phyloP scores from a whole-genome alignment of 2,329 filamentous ascomycete species.

The Chaetomium sp. region DNA sequence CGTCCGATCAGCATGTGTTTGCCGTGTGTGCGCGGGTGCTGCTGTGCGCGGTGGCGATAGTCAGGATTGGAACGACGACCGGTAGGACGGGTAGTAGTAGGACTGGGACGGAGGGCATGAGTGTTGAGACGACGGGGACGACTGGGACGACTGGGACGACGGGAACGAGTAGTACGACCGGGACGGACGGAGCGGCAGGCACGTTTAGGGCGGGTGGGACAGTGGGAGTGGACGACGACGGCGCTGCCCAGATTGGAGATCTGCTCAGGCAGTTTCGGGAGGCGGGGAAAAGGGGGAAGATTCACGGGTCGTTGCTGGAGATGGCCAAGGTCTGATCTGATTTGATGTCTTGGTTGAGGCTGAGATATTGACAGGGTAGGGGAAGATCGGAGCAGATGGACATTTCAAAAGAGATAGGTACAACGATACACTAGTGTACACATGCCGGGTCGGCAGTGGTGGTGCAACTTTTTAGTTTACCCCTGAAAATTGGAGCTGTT shows the following conservation, averaged over 20 bases:
- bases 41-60: conserved; percentile 18
- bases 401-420: too few species aligned
- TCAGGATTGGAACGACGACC: not conserved
- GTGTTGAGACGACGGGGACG: too few species aligned
- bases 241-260: conserved; percentile 2
- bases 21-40: conserved; percentile 22
- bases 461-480: too few species aligned
- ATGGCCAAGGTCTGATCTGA: conserved; percentile 8
- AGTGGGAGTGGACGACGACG: not conserved
- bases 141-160: too few species aligned
- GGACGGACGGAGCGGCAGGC: too few species aligned
- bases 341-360: not conserved
- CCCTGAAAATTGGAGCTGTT: not conserved
- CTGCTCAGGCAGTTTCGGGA: conserved; percentile 17
- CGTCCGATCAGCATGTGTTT: conserved; percentile 27
- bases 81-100: too few species aligned
- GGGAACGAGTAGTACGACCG: too few species aligned
- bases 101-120: too few species aligned
- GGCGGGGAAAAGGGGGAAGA: conserved; percentile 9
- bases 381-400: too few species aligned
- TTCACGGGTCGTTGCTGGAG: conserved; percentile 24
- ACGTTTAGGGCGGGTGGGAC: too few species aligned
- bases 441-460: too few species aligned
- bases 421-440: too few species aligned
- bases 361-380: not conserved